Base-by-base conservation (phyloP, 2,329 filamentous ascomycete genomes). In the Stagonosporopsis tanaceti region DNA sequence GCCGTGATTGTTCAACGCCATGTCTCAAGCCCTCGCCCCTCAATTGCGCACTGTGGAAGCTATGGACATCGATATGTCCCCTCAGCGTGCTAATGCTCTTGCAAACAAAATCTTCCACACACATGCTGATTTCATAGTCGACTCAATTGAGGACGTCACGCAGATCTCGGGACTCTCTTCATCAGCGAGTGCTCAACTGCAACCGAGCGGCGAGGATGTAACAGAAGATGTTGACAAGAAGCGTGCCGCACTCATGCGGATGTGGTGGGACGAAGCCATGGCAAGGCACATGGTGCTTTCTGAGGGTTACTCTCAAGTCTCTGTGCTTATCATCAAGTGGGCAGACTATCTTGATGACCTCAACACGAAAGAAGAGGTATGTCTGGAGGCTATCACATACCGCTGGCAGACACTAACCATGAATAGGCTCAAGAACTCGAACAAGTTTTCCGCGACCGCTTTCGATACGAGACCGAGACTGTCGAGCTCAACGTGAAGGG, bases 261-360 rank as follows among this genome's bases (percentile, higher is more conserved):
- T 63, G 42, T 74, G 70, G 67, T 76, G 72, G 71, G 65, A 72
- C 30, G 67, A 75, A 39, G 66, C 64, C 2, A 72, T 72, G 11
- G 55, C 53, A 11, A 72, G 57, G 20, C 66, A 75, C 30, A 71
- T 75, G 69, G 56, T 68, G 11, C 61, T 73, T 15, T 65, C 73
- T 1, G 66, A 70, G 14, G 68, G 68, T 2, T 78, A 78, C 44
- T 24, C 61, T 6, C 62, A 75, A 27, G 76, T 77, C 8, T 66
- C 73, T 7, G 76, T 77, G 1, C 54, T 78, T 3, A 59, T 78
- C 4, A 67, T 78, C 27, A 73, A 72, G 34, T 78, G 76, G 76
- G 70, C 59, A 0, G 67, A 73, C 28, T 48, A 64, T 6, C 48
- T 78, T 2, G 75, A 77, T 39, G 69, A 76, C n/a, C 59, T 77